Base-by-base conservation (phyloP, 768 basidiomycete genomes). In the Macrolepiota fuliginosa region DNA sequence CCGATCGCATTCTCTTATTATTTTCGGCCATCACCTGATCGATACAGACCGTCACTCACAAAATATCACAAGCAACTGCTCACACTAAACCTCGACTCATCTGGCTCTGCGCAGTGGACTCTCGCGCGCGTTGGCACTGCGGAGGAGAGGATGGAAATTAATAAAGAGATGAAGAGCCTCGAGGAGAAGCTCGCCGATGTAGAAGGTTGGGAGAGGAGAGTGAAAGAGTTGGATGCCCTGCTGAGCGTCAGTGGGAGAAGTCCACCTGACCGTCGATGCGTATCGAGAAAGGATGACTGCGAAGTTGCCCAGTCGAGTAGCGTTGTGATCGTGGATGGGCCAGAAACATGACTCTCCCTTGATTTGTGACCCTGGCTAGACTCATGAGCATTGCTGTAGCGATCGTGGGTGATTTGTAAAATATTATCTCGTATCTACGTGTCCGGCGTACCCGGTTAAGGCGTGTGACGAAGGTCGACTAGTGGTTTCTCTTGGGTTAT, bases 21-120 rank as follows among this genome's bases (percentile, higher is more conserved):
- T 32, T 32, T 32, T 32, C 7, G 29, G 29, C 29, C n/a, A 45
- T 61, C 13, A 29, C 37, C 29, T 5, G 51, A 35, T 63, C 58
- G 11, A 32, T 64, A 58, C 64, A 89, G 96, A 12, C 95, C 94
- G 0, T 88, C 91, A 0, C 76, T 98, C 62, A 84, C 86, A 67
- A 94, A 91, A 70, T 96, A 97, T 70, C 96, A 98, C 73, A 91
- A 86, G 3, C 89, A 91, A 52, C 81, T 96, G 27, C 81, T 98
- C 17, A 91, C 91, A 0, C 78, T 98, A 13, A 75, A 79, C 6
- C 93, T 94, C 7, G 90, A 91, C 52, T 65, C 68, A 0, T 32
- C 62, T 4, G 83, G 81, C 1, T 80, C 86, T 0, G 88, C 88
- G 1, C 73, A 79, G 57, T 94, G 92, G 91, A 85, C 84, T 32